phyloP scores from a whole-genome alignment of 345 rosid genomes.

The Kandelia obovata region DNA sequence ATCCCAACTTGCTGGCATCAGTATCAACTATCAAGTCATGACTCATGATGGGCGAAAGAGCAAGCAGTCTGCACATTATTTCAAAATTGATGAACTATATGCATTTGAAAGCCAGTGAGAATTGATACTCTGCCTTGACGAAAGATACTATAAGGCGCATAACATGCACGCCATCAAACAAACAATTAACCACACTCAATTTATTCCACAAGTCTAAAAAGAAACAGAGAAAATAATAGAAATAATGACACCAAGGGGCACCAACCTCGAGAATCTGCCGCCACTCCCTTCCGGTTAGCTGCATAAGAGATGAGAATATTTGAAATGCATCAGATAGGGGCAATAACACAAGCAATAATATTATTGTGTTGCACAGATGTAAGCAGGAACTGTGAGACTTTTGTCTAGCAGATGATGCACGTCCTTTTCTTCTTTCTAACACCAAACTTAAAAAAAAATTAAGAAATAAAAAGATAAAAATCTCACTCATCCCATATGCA shows the following conservation, averaged over 20 bases:
- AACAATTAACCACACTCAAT: background rate
- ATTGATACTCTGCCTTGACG: constrained; percentile 18
- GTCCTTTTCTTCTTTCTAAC: background rate
- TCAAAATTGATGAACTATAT: constrained; percentile 37
- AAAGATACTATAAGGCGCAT: constrained; percentile 2
- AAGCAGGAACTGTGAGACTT: background rate
- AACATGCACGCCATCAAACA: constrained; percentile 5
- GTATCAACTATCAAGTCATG: constrained; percentile 49
- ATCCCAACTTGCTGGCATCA: constrained; percentile 42
- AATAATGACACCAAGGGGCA: constrained; percentile 8
- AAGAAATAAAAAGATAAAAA: background rate
- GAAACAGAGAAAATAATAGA: background rate
- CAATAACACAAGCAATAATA: background rate
- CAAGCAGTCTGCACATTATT: constrained; percentile 49
- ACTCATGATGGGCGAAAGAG: constrained; percentile 44
- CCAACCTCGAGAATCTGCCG: constrained; percentile 76
- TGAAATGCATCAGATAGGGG: constrained; percentile 1
- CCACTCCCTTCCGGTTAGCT: constrained; percentile 73
- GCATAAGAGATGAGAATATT: constrained; percentile 17
- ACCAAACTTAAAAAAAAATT: background rate
- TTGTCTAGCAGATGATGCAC: background rate
- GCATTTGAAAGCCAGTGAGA: constrained; percentile 21
- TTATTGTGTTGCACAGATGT: background rate
- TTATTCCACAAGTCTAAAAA: constrained; percentile 7
- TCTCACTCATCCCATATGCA: too few species aligned